Conservation (phyloP, 2,329 filamentous ascomycete species). For the Fusarium newnesense region DNA sequence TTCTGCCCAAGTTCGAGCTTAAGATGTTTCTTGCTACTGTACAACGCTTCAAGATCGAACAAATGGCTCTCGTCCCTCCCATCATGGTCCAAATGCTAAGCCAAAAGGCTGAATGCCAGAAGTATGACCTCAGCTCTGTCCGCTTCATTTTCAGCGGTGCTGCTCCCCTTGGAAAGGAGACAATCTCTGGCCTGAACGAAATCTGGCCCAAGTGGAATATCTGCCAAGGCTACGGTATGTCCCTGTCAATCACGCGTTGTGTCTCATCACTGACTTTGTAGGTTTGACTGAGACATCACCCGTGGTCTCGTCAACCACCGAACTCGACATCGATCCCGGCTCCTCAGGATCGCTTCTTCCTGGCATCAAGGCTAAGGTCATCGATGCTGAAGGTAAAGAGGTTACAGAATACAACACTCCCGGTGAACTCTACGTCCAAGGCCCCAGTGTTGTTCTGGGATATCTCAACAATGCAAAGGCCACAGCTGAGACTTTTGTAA, state of each 20-base stretch:
- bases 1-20: slow-evolving; percentile 82
- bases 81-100: slow-evolving; percentile 81
- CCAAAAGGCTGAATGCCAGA: slow-evolving; percentile 65
- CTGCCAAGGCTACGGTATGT: slow-evolving; percentile 76
- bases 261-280: slow-evolving; percentile 40
- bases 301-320: slow-evolving; percentile 67
- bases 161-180: slow-evolving; percentile 77
- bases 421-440: slow-evolving; percentile 83
- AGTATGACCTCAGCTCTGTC: slow-evolving; percentile 78
- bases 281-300: slow-evolving; percentile 80
- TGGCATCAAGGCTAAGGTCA: slow-evolving; percentile 69
- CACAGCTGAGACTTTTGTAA: slow-evolving; percentile 80
- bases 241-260: fast-evolving
- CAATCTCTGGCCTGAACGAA: slow-evolving; percentile 68
- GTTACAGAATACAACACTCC: slow-evolving; percentile 75
- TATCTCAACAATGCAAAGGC: slow-evolving; percentile 90
- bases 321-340: slow-evolving; percentile 72
- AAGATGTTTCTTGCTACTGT: slow-evolving; percentile 71
- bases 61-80: slow-evolving; percentile 78
- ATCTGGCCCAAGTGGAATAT: slow-evolving; percentile 73
- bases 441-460: slow-evolving; percentile 80
- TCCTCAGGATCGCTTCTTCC: slow-evolving; percentile 76
- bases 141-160: slow-evolving; percentile 75
- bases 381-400: slow-evolving; percentile 74
- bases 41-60: slow-evolving; percentile 74